phyloP scores from a whole-genome alignment of 768 basidiomycete genomes.

The Rhodosporidiobolus sp. region DNA sequence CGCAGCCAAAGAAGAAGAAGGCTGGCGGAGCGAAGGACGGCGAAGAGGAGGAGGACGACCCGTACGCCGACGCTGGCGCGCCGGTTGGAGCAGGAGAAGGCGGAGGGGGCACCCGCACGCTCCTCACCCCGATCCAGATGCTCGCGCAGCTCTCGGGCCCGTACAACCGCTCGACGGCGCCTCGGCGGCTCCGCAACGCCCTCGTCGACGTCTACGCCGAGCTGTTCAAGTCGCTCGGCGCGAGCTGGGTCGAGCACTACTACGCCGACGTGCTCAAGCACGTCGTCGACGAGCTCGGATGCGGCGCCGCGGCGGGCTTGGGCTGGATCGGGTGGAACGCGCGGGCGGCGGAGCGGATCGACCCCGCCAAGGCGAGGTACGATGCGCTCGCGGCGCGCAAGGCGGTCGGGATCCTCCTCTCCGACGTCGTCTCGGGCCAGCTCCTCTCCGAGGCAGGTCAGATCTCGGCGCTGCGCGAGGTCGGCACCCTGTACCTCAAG shows the following conservation, averaged over 20 bases:
- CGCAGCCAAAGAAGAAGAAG: slow-evolving; percentile 54
- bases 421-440: slow-evolving; percentile 81
- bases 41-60: slow-evolving; percentile 58
- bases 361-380: slow-evolving; percentile 59
- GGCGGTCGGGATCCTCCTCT: slow-evolving; percentile 69
- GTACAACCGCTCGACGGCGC: slow-evolving; percentile 69
- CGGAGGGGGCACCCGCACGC: slow-evolving; percentile 64
- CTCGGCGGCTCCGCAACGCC: slow-evolving; percentile 73
- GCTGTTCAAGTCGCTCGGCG: slow-evolving; percentile 69
- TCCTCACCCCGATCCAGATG: slow-evolving; percentile 76
- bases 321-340: slow-evolving; percentile 38
- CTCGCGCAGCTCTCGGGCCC: slow-evolving; percentile 69
- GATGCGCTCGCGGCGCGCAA: slow-evolving; percentile 71
- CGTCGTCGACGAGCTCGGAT: slow-evolving; percentile 51
- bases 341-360: slow-evolving; percentile 43
- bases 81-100: slow-evolving; percentile 52
- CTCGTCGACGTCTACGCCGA: slow-evolving; percentile 85
- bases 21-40: slow-evolving; percentile 55
- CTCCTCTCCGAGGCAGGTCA: slow-evolving; percentile 92
- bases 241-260: slow-evolving; percentile 73
- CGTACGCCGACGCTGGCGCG: slow-evolving; percentile 52
- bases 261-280: slow-evolving; percentile 76
- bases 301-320: slow-evolving; percentile 32
- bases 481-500: slow-evolving; percentile 75
- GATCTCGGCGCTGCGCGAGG: slow-evolving; percentile 81